Evolutionary conservation across 2,329 filamentous ascomycete species (phyloP), one percentile per base, ranked within the genome.

Genomic region (Aspergillus sp.): DNA sequence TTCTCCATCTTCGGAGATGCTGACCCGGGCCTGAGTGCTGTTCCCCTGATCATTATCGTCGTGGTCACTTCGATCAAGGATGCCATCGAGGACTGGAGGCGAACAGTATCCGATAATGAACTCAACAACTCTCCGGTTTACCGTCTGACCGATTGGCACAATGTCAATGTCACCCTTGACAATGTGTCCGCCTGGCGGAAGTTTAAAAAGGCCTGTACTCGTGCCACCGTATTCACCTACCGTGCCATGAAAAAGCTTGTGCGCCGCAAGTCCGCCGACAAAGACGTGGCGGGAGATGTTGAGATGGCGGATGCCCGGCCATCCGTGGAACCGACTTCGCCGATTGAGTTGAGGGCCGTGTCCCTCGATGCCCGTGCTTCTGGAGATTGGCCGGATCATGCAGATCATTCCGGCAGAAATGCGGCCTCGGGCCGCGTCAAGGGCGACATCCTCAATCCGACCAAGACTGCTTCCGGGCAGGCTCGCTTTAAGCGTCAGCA

Each of bases 131-230:
- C 53, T 10, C 53, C 53, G 1, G 53, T 55, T 4, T 55, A 55
- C 25, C 53, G 53, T n/a, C 25, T 55, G 15, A 55, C 53, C 12
- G 39, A 55, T 5, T 55, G 53, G 53, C 38, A 55, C n/a, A 55
- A 55, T 17, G 53, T 55, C 39, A 55, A 55, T 8, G 53, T 15
- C 25, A 55, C 53, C 9, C 39, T 25, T 6, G 53, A 55, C 53
- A 55, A 55, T 36, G 53, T 55, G 13, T 55, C 53, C 23, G n/a
- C 43, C 25, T 55, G 53, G 53, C 53, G 53, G 6, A 55, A 23
- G 39, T 55, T 55, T 28, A 55, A 55, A 30, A 55, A 55, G 23
- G 53, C 53, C 43, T 55, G 53, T 39, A 55, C 53, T 12, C 53
- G 53, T 7, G 17, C 23, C 15, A 39, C 41, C 6, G 15, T 55